These are phyloP conservation scores for Hyphodiscus sp. DNA, from an alignment of 2,329 filamentous ascomycete genomes.

Conservation along the genomic window DNA sequence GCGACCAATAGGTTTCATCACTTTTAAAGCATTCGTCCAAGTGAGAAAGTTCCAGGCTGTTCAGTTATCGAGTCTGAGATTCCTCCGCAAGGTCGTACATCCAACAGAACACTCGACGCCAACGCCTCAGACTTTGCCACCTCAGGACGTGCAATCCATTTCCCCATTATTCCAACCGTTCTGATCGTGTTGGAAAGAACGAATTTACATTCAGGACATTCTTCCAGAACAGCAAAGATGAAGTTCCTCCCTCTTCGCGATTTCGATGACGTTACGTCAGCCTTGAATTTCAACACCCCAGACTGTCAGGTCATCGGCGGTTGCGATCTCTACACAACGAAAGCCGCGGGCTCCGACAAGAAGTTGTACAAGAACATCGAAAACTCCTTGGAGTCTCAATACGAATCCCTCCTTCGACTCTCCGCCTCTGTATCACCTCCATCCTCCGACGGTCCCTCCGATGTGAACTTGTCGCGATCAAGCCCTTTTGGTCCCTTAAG, in stretches of 20 bases:
- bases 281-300: slow-evolving; percentile 90
- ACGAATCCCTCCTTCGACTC: slow-evolving; percentile 79
- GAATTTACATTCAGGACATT: slow-evolving; percentile 21
- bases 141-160: slow-evolving; percentile 15
- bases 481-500: slow-evolving; percentile 90
- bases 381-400: slow-evolving; percentile 81
- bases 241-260: slow-evolving; percentile 89
- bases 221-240: slow-evolving; percentile 21
- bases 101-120: slow-evolving; percentile 27
- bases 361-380: slow-evolving; percentile 97
- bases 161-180: slow-evolving; percentile 8
- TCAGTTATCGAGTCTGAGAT: slow-evolving; percentile 30
- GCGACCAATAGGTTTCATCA: slow-evolving; percentile 9
- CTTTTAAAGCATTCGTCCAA: slow-evolving; percentile 14
- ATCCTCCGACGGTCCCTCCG: slow-evolving; percentile 57
- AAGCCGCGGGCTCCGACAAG: slow-evolving; percentile 91
- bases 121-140: slow-evolving; percentile 28
- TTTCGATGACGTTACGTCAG: slow-evolving; percentile 85
- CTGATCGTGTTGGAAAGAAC: slow-evolving; percentile 21
- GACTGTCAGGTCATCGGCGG: slow-evolving; percentile 89
- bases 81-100: slow-evolving; percentile 25
- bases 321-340: slow-evolving; percentile 96
- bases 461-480: slow-evolving; percentile 71
- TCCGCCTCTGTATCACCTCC: slow-evolving; percentile 83
- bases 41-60: slow-evolving; percentile 29